Evolutionary conservation across 177 flowering plant genomes (phyloP).

Genomic region (Vitis hybrid): DNA sequence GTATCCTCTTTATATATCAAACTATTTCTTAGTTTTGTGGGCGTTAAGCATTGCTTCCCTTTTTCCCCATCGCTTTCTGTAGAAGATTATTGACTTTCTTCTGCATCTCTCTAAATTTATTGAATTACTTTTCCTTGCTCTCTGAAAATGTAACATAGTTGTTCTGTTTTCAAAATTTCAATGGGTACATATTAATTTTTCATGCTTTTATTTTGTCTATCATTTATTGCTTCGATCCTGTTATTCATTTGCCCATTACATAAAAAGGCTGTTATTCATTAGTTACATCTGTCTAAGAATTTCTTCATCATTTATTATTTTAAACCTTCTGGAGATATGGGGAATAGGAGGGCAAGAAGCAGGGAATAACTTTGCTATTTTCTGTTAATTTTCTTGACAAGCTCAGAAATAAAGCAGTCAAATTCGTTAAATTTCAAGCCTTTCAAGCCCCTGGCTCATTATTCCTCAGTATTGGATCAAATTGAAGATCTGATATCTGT

Average conservation of each 20-base stretch:
- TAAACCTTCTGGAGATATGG: background rate
- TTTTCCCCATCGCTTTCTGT: background rate
- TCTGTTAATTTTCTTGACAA: conserved; percentile 45
- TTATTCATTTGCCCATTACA: background rate
- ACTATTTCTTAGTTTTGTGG: background rate
- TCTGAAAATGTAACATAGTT: too few species aligned
- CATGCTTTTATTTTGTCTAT: background rate
- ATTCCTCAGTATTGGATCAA: conserved; percentile 44
- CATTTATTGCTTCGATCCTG: background rate
- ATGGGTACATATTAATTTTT: background rate
- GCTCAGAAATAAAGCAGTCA: conserved; percentile 70
- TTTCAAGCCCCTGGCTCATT: conserved; percentile 65
- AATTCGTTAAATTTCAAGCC: conserved; percentile 75
- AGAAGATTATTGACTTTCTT: background rate
- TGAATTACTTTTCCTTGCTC: background rate
- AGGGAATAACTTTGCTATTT: background rate
- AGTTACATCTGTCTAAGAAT: background rate
- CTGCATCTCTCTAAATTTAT: background rate
- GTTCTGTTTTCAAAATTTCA: background rate
- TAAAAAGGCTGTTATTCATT: background rate
- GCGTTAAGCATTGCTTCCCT: background rate
- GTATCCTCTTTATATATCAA: conserved; percentile 59
- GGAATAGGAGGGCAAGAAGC: background rate
- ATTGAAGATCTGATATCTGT: conserved; percentile 61
- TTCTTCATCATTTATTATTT: background rate